phyloP scores from a whole-genome alignment of 768 basidiomycete genomes.

The Fistulinella prunicolor region DNA sequence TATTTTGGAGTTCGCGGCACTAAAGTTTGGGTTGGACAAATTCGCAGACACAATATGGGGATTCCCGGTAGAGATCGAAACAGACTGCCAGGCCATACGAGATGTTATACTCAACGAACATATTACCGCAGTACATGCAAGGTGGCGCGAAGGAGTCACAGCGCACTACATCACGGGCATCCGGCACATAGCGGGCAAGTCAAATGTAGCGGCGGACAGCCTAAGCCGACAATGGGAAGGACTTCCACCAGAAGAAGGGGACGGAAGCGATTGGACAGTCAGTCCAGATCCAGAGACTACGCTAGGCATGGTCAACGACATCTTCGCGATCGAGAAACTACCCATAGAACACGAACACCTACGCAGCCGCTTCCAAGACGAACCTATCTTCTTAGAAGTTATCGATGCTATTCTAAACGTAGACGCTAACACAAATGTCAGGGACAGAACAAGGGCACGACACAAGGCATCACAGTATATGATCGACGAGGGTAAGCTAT shows the following conservation, averaged over 20 bases:
- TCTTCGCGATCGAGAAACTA: conserved; percentile 1
- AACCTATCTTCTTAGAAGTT: conserved; percentile 18
- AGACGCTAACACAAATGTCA: conserved; percentile 1
- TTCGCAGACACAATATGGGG: conserved; percentile 31
- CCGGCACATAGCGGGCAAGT: conserved; percentile 18
- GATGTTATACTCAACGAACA: conserved; percentile 20
- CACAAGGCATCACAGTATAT: conserved; percentile 8
- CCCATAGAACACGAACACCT: neutral
- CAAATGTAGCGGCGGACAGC: conserved; percentile 31
- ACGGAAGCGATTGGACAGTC: conserved; percentile 34
- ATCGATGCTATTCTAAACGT: conserved; percentile 14
- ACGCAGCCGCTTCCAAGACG: conserved; percentile 5
- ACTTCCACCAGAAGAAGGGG: conserved; percentile 7
- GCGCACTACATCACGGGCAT: conserved; percentile 14
- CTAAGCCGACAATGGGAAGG: conserved; percentile 20
- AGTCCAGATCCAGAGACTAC: conserved; percentile 23
- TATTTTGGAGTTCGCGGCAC: conserved; percentile 35
- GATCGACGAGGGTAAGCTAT: conserved; percentile 20
- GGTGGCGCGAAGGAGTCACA: conserved; percentile 29
- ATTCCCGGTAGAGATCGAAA: conserved; percentile 30
- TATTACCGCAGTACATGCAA: conserved; percentile 14
- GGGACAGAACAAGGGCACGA: too few species aligned
- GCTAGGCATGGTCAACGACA: conserved; percentile 21
- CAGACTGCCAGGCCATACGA: conserved; percentile 24
- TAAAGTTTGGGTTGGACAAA: conserved; percentile 35